Evolutionary conservation across 2,329 filamentous ascomycete genomes (phyloP).

Genomic region (Botryotinia calthae): DNA sequence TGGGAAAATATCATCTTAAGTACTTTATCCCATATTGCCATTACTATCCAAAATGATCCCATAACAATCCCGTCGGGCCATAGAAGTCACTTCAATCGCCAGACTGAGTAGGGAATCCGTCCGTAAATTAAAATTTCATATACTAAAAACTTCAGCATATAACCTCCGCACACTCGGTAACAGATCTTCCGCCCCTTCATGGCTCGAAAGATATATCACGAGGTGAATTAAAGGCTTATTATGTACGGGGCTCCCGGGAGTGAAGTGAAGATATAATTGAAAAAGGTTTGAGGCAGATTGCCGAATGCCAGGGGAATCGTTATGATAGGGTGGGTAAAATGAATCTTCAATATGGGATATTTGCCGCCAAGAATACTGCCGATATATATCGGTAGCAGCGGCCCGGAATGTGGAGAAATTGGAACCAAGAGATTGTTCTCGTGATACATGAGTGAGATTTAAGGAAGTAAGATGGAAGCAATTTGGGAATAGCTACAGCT

Average conservation of each 20-base stretch:
- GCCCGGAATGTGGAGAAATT: constrained; percentile 14
- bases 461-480: neutral
- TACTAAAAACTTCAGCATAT: neutral
- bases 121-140: neutral
- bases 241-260: constrained; percentile 5
- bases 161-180: neutral
- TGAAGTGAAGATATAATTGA: neutral
- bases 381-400: constrained; percentile 16
- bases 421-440: neutral
- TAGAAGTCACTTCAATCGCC: neutral
- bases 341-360: neutral
- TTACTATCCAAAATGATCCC: neutral
- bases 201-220: neutral
- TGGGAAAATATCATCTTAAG: constrained; percentile 3
- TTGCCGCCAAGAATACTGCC: constrained; percentile 5
- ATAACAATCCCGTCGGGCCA: neutral
- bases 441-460: constrained; percentile 14
- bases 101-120: neutral
- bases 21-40: neutral
- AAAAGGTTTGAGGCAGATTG: constrained; percentile 7
- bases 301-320: constrained; percentile 5
- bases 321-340: constrained; percentile 17
- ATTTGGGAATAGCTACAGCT: neutral
- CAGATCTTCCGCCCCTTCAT: constrained; percentile 13
- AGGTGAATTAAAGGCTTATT: neutral